Conservation (phyloP, 2,329 filamentous ascomycete species). For the Ceratocystis harringtonii region DNA sequence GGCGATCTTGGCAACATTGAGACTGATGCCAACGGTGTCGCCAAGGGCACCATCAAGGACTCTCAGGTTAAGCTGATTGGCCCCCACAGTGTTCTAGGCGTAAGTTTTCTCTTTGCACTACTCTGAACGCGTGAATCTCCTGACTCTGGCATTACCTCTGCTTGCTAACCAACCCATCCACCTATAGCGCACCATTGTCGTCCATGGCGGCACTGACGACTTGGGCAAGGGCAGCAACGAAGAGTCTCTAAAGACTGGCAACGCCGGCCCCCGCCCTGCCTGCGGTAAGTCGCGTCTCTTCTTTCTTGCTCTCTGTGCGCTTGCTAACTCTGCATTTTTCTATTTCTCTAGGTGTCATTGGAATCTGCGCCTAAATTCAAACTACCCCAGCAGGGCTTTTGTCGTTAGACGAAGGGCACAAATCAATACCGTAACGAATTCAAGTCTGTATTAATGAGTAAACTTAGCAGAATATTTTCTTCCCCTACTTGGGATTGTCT, state of each 20-base stretch:
- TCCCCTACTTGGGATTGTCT: neutral
- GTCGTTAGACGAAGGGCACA: neutral
- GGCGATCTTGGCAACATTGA: constrained; percentile 96
- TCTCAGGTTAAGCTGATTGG: constrained; percentile 89
- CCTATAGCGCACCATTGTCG: constrained; percentile 72
- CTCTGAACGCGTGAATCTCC: neutral
- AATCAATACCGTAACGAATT: neutral
- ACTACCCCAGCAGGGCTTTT: neutral
- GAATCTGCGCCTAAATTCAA: constrained; percentile 55
- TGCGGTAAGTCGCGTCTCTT: constrained; percentile 51
- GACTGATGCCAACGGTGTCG: constrained; percentile 84
- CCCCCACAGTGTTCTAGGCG: constrained; percentile 84
- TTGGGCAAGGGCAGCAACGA: constrained; percentile 83
- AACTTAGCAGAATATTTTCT: neutral
- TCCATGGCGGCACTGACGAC: constrained; percentile 91
- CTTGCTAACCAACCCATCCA: constrained; percentile 17
- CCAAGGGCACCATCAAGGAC: constrained; percentile 67
- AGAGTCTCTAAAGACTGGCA: constrained; percentile 97
- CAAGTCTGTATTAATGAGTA: constrained; percentile 2
- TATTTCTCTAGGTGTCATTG: constrained; percentile 55
- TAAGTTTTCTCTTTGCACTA: constrained; percentile 30
- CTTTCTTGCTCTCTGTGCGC: neutral
- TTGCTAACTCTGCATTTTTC: neutral
- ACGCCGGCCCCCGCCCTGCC: constrained; percentile 82
- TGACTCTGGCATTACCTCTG: neutral